Percentiles rank a stretch among this genome's conserved stretches.
Evolutionary conservation across 1,284 basidiomycete genomes (phyloP).

Genomic region (Cutaneotrichosporon dermatis): DNA sequence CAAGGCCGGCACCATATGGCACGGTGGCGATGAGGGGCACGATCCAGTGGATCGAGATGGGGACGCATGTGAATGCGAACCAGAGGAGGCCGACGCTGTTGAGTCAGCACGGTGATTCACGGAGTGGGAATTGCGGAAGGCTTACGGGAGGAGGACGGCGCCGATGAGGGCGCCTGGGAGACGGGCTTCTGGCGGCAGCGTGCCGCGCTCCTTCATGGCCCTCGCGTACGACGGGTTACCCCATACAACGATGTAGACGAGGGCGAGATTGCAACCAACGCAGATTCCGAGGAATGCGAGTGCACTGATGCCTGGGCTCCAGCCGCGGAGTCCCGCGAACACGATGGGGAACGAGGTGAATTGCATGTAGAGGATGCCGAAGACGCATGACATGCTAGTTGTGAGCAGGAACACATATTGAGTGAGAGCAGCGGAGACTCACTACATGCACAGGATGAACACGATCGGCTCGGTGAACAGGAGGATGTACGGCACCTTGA

Average conservation of each 20-base stretch:
- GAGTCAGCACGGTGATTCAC: not conserved
- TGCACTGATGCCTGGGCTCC: conserved; percentile 54
- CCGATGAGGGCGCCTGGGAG: conserved; percentile 59
- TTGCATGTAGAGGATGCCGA: conserved; percentile 34
- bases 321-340: conserved; percentile 27
- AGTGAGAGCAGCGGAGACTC: not conserved
- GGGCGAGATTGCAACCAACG: conserved; percentile 56
- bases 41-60: conserved; percentile 57
- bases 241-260: conserved; percentile 54
- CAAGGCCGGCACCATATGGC: conserved; percentile 55
- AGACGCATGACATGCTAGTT: conserved; percentile 21
- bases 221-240: conserved; percentile 26
- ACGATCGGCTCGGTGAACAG: conserved; percentile 65
- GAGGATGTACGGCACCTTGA: conserved; percentile 53
- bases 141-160: conserved; percentile 57
- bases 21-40: conserved; percentile 59
- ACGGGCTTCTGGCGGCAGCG: conserved; percentile 51
- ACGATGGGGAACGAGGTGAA: conserved; percentile 50
- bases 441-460: conserved; percentile 54
- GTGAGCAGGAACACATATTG: not conserved
- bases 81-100: conserved; percentile 18
- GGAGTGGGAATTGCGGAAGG: no score
- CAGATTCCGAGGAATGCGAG: conserved; percentile 63
- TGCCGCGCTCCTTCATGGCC: conserved; percentile 18
- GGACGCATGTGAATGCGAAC: conserved; percentile 56